phyloP scores from a whole-genome alignment of 176 grass and related monocot species.

The Paspalum vaginatum region DNA sequence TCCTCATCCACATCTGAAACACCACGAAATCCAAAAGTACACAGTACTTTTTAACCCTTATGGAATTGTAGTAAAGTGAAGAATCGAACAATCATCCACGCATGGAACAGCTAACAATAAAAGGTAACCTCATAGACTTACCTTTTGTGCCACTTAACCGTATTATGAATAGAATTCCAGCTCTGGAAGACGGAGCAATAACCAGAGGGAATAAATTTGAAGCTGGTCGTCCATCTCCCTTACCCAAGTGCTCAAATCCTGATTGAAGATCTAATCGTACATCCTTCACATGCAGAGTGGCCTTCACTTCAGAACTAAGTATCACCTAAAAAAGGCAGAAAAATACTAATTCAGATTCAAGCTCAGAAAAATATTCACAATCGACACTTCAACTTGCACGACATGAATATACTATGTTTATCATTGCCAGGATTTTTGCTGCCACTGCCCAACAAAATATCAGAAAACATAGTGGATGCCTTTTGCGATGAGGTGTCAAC shows the following conservation, averaged over 20 bases:
- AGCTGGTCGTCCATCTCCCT: constrained; percentile 70
- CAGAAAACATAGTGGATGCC: constrained; percentile 6
- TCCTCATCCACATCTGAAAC: constrained; percentile 62
- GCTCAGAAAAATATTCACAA: constrained; percentile 5
- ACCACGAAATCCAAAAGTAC: constrained; percentile 29
- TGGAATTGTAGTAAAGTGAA: constrained; percentile 1
- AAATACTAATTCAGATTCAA: constrained; percentile 37
- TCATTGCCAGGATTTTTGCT: constrained; percentile 13
- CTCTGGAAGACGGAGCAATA: constrained; percentile 85
- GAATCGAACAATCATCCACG: background rate
- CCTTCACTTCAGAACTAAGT: constrained; percentile 90
- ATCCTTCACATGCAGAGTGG: constrained; percentile 79
- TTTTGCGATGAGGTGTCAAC: background rate
- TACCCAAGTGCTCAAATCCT: constrained; percentile 87
- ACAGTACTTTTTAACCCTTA: background rate
- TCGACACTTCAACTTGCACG: background rate
- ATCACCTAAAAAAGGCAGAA: constrained; percentile 63
- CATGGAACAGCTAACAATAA: constrained; percentile 15
- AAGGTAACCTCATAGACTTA: constrained; percentile 27
- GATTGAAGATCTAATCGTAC: constrained; percentile 83
- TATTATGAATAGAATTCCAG: constrained; percentile 89
- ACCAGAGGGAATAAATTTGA: constrained; percentile 82
- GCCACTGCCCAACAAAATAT: constrained; percentile 1
- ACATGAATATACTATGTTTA: constrained; percentile 1
- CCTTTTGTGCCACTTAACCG: constrained; percentile 63